A percentile compares a stretch with the other conserved stretches of the same genome.
phyloP scores from a whole-genome alignment of 371 early-diverging fungal species.

The Batrachochytrium dendrobatidis region DNA sequence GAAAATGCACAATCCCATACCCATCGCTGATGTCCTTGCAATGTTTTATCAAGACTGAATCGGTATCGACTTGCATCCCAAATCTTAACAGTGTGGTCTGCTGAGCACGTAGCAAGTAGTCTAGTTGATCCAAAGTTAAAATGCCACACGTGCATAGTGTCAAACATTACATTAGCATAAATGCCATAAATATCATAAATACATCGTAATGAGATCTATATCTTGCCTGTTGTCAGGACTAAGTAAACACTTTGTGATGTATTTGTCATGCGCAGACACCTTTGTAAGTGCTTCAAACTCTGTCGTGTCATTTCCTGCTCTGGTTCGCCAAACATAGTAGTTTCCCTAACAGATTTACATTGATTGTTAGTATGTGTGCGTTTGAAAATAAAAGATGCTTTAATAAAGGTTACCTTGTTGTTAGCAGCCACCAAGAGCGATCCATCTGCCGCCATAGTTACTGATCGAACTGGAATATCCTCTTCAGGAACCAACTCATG shows the following conservation, averaged over 20 bases:
- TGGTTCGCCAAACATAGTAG: conserved; percentile 72
- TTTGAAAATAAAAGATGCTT: background rate
- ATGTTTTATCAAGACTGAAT: conserved; percentile 63
- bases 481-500: conserved; percentile 84
- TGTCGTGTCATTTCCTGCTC: conserved; percentile 49
- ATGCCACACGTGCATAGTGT: too few species aligned
- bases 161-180: too few species aligned
- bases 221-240: conserved; percentile 74
- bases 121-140: too few species aligned
- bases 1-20: conserved; percentile 93
- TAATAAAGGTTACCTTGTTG: conserved; percentile 81
- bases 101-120: conserved; percentile 78
- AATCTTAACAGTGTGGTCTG: conserved; percentile 58
- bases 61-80: conserved; percentile 39
- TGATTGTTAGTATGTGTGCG: background rate
- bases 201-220: conserved; percentile 1
- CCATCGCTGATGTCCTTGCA: conserved; percentile 84
- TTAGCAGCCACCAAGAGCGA: conserved; percentile 84
- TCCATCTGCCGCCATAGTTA: conserved; percentile 86
- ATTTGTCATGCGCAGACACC: conserved; percentile 72
- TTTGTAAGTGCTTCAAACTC: conserved; percentile 67
- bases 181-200: background rate
- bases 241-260: conserved; percentile 72
- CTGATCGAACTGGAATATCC: conserved; percentile 80
- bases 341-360: conserved; percentile 60